Evolutionary conservation across 2,329 filamentous ascomycete genomes (phyloP), one percentile per base, ranked within the genome.

Genomic region (Diatrype stigma): DNA sequence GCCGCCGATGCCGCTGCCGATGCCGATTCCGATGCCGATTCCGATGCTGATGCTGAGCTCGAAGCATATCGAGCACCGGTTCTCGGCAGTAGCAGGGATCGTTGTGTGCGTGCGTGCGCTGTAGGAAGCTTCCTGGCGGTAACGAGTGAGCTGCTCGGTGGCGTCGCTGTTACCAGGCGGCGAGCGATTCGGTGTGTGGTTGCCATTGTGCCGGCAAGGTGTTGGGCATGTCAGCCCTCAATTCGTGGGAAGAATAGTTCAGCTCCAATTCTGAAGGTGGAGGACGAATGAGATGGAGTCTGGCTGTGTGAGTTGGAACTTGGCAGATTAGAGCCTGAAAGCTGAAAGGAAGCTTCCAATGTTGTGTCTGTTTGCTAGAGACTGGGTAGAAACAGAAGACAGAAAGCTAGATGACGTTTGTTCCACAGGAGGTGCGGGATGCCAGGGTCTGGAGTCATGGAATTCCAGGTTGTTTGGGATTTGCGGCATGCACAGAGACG

Each of bases 181-280:
- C 50, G 51, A 16, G 55, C 46, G 49, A 63, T 56, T 51, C 56
- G 52, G 35, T 60, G 59, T 48, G 57, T 53, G 52, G 56, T 55
- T 48, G 59, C 60, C 63, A 66, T 66, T 51, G 42, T 53, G 54
- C 55, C 45, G 45, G 52, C 42, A 46, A 44, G 46, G 52, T 51
- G 28, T 46, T 59, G 59, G 60, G 59, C 61, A 59, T 58, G 52
- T 35, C 52, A 59, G 60, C 61, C 60, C 61, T 63, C 63, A 64
- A 65, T 64, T 30, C 26, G 60, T 54, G 59, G 52, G 16, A 47
- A 45, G 47, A 45, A 53, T 54, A 49, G 48, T 53, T 48, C 45
- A 46, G 21, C 38, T 17, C 16, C 12, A 17, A 12, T 17, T 17
- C 6, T 42, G 17, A 44, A 45, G 48, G 51, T 28, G 44, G 5